Evolutionary conservation across 768 basidiomycete genomes (phyloP).

Genomic region (Suillus subluteus): DNA sequence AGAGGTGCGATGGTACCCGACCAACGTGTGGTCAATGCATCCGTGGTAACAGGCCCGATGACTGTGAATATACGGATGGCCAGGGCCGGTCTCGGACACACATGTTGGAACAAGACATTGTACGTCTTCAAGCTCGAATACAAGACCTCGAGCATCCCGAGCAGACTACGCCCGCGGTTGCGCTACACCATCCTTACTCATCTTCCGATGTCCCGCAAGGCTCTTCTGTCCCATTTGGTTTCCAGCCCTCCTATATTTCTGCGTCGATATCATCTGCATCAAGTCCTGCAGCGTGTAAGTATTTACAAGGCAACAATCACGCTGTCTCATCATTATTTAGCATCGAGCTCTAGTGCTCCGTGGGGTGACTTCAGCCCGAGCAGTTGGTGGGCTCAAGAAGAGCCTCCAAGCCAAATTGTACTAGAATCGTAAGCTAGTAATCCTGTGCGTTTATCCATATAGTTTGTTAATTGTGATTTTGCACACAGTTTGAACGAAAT

Average conservation of each 20-base stretch:
- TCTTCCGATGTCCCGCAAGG: not conserved
- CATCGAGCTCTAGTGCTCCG: not conserved
- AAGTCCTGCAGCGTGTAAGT: conserved; percentile 12
- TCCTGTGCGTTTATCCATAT: not conserved
- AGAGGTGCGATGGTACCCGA: conserved; percentile 72
- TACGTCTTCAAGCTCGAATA: conserved; percentile 58
- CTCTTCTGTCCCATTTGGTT: not conserved
- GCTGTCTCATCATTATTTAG: conserved; percentile 1
- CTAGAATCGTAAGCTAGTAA: conserved; percentile 35
- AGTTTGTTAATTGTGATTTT: not conserved
- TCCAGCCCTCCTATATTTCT: not conserved
- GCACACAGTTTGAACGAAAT: conserved; percentile 40
- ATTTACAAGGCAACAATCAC: not conserved
- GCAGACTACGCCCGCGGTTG: conserved; percentile 47
- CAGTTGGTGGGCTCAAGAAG: conserved; percentile 18
- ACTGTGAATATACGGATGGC: conserved; percentile 74
- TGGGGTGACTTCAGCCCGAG: not conserved
- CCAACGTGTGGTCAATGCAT: conserved; percentile 69
- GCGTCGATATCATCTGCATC: conserved; percentile 11
- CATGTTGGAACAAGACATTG: conserved; percentile 61
- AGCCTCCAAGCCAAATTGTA: conserved; percentile 36
- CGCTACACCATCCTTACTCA: conserved; percentile 54
- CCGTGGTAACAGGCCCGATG: conserved; percentile 60
- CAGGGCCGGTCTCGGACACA: conserved; percentile 62
- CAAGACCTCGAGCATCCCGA: conserved; percentile 60